Evolutionary conservation across 768 basidiomycete genomes (phyloP), one percentile per base, ranked within the genome.

Genomic region (Kondoa subrosea): DNA sequence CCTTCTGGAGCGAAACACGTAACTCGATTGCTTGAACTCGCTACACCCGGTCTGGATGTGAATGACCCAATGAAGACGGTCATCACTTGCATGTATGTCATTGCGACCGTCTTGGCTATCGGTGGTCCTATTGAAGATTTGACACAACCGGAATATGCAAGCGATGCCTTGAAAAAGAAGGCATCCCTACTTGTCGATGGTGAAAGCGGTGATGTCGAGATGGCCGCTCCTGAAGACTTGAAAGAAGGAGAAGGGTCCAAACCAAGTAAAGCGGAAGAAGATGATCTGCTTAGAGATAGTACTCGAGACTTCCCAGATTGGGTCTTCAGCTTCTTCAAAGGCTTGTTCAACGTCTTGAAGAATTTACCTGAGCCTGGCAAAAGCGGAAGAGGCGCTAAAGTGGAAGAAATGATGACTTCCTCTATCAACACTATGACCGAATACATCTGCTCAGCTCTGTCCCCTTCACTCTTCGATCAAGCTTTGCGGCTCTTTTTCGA

Each of bases 1-100:
- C 87, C 88, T 71, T 81, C 83, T 3, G 89, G 90, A 16, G 88
- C 87, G 1, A 89, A 89, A 75, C 83, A 88, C 76, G 81, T 93
- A 14, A 79, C 88, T 14, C 84, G 85, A 2, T 85, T 91, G 57
- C 80, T 93, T 70, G 84, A 90, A 66, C 80, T 91, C 25, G 80
- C 89, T 26, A 82, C 91, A 64, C 88, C 89, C 4, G 89, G 88
- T 2, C 89, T 92, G 71, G 90, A 92, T 78, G 80, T 91, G 34
- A 78, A 79, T 68, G 78, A 79, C 60, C 77, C 77, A n/a, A 68
- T 72, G 67, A 76, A 74, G 70, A 75, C 74, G 34, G 74, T 73
- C 69, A 68, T 63, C 31, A 73, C 62, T 34, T 73, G 70, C 56
- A 71, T 74, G 69, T 75, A 74, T 33, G 67, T 75, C 67, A 63